Evolutionary conservation across 2,329 filamentous ascomycete species (phyloP).

Genomic region (Diaporthe longicolla): DNA sequence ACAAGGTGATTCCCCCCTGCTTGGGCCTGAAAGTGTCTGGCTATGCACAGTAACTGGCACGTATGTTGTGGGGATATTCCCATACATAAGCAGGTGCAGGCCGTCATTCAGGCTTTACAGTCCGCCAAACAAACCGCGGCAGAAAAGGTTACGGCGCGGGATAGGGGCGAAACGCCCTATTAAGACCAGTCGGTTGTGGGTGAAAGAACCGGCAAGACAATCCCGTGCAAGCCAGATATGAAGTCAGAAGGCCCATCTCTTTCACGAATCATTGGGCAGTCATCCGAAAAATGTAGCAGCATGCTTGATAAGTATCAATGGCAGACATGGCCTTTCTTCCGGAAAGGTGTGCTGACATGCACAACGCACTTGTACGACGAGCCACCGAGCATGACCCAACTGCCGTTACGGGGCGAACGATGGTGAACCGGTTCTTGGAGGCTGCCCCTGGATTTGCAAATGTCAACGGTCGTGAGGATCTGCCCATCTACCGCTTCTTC

Average conservation of each 20-base stretch:
- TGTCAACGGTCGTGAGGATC: not conserved
- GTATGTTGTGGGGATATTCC: not conserved
- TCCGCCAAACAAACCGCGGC: not conserved
- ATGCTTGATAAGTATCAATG: not conserved
- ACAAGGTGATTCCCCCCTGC: no score
- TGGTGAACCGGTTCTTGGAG: not conserved
- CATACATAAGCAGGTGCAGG: not conserved
- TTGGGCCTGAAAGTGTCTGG: not conserved
- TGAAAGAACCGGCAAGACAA: not conserved
- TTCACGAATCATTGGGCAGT: not conserved
- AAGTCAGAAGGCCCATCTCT: not conserved
- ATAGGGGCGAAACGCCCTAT: not conserved
- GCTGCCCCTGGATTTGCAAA: not conserved
- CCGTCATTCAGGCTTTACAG: not conserved
- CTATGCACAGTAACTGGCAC: no score
- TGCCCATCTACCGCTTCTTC: conserved; percentile 13
- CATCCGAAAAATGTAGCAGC: not conserved
- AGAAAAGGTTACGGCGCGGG: not conserved
- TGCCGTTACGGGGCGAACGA: not conserved
- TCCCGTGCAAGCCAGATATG: not conserved
- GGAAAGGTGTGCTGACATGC: not conserved
- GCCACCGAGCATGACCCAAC: conserved; percentile 5
- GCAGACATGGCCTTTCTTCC: not conserved
- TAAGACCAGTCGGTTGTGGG: not conserved
- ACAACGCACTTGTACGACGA: conserved; percentile 2